Evolutionary conservation across 805 yeast species (phyloP).

Genomic region (Candida adriatica): DNA sequence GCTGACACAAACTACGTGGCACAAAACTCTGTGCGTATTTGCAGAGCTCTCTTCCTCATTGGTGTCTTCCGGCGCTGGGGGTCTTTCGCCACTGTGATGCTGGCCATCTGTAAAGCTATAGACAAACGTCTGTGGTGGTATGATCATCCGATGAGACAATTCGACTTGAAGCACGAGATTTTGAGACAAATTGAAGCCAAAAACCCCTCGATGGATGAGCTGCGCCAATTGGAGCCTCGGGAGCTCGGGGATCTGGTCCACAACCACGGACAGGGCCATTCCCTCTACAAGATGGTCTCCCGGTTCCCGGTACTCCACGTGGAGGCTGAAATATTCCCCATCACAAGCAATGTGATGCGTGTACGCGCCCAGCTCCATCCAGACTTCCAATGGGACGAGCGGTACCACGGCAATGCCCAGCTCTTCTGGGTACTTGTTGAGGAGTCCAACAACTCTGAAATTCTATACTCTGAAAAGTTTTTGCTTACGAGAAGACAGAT

Average conservation of each 20-base stretch:
- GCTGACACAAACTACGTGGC: conserved; percentile 93
- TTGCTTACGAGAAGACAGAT: conserved; percentile 56
- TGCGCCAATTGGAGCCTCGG: conserved; percentile 63
- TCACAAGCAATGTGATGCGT: conserved; percentile 80
- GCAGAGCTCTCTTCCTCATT: conserved; percentile 82
- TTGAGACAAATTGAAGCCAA: conserved; percentile 54
- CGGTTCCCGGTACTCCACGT: conserved; percentile 72
- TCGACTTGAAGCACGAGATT: conserved; percentile 67
- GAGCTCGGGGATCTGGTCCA: conserved; percentile 91
- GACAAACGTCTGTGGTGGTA: conserved; percentile 84
- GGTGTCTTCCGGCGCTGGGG: conserved; percentile 95
- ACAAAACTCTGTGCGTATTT: conserved; percentile 88
- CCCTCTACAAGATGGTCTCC: conserved; percentile 51
- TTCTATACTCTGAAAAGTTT: conserved; percentile 78
- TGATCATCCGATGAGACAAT: conserved; percentile 85
- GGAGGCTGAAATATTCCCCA: conserved; percentile 80
- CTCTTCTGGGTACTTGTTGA: conserved; percentile 92
- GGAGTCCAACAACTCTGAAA: conserved; percentile 64
- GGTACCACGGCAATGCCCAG: conserved; percentile 75
- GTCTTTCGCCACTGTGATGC: conserved; percentile 58
- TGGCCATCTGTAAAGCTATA: conserved; percentile 79
- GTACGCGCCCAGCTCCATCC: conserved; percentile 65
- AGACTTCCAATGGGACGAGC: conserved; percentile 81
- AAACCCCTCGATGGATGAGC: conserved; percentile 59
- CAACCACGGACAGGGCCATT: conserved; percentile 65